Base-by-base conservation (phyloP, 495 filamentous ascomycete species). In the Penicillium odoratum region DNA sequence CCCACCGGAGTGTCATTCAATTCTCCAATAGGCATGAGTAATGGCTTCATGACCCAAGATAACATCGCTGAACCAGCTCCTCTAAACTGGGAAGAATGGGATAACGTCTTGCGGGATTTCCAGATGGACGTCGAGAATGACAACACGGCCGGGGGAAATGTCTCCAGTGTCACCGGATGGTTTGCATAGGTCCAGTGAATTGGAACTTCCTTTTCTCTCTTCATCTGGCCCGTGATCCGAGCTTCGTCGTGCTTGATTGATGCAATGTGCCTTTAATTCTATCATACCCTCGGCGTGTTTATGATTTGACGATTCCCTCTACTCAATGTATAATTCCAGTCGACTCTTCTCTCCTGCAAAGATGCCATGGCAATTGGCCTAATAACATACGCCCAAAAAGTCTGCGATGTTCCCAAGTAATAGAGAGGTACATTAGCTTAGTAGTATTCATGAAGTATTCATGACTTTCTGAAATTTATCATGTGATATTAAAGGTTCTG, bases 51-150 rank as follows among this genome's bases (percentile, higher is more conserved):
- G 40, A 63, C 48, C 5, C 60, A 62, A 26, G 29, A 53, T 11
- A 30, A 29, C 13, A 34, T 60, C 5, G 44, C 62, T 1, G 56
- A 56, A 1, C 26, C 42, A 44, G 45, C 53, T 10, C 31, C 53
- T 13, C 59, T 75, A 26, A 69, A 65, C 45, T 76, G 78, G 76
- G 73, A 76, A 29, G 74, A 79, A 28, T 80, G 79, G 75, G 78
- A 80, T 47, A 70, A 76, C 28, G 78, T 81, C 30, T 76, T 81
- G 73, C 74, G 75, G 5, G 78, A 81, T 31, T 81, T 79, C 55
- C 73, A 81, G 46, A 69, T 70, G 61, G 75, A 78, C 36, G 48
- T 78, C 44, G 69, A 73, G 16, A 69, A 74, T 21, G 65, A 66
- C 0, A 61, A 66, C 29, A 18, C 57, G 4, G 50, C 15, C 4